phyloP scores from a whole-genome alignment of 2,329 filamentous ascomycete genomes.

The Neonectria magnoliae region DNA sequence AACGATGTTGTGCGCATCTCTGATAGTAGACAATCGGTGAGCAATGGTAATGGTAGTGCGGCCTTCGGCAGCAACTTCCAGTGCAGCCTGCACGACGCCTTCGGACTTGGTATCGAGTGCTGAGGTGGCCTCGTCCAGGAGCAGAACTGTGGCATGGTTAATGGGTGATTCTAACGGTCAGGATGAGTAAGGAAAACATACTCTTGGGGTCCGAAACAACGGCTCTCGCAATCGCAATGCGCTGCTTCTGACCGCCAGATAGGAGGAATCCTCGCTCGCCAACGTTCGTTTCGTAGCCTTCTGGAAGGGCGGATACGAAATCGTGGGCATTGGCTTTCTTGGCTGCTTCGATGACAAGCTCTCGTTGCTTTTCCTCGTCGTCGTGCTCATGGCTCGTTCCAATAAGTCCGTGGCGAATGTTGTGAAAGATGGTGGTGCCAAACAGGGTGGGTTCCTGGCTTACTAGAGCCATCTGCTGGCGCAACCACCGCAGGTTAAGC shows the following conservation, averaged over 20 bases:
- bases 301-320: conserved; percentile 83
- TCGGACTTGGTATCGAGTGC: conserved; percentile 95
- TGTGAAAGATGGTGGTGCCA: conserved; percentile 86
- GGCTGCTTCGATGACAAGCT: conserved; percentile 82
- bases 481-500: conserved; percentile 89
- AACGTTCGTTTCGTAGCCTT: conserved; percentile 94
- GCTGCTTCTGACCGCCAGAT: conserved; percentile 95
- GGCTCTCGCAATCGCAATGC: conserved; percentile 92
- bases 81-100: conserved; percentile 90
- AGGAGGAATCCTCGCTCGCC: conserved; percentile 93
- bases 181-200: conserved; percentile 42
- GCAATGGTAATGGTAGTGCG: conserved; percentile 97
- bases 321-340: conserved; percentile 94
- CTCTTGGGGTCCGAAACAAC: conserved; percentile 90
- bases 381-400: conserved; percentile 79
- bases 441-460: conserved; percentile 95
- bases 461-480: conserved; percentile 91
- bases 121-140: conserved; percentile 95
- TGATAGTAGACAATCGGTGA: conserved; percentile 94
- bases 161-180: background rate
- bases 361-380: conserved; percentile 72
- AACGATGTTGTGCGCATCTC: conserved; percentile 93
- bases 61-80: conserved; percentile 85
- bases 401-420: conserved; percentile 90
- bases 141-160: conserved; percentile 64